These are phyloP conservation scores for Aspergillus wentii DNA, from an alignment of 495 filamentous ascomycete species.

Conservation along the genomic window DNA sequence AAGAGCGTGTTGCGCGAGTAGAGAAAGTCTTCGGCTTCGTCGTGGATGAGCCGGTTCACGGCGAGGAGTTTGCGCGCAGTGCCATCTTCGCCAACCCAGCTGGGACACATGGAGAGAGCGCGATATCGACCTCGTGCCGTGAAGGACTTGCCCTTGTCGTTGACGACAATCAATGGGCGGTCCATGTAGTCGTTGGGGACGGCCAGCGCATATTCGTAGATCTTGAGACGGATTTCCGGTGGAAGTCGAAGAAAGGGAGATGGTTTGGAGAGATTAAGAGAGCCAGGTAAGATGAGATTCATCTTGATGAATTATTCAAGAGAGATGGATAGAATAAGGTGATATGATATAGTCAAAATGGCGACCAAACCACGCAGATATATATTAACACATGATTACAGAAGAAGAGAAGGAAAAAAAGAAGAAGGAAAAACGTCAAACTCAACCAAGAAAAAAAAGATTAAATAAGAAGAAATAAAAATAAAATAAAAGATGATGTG, in stretches of 20 bases:
- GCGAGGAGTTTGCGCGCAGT: conserved; percentile 24
- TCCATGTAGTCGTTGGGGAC: conserved; percentile 32
- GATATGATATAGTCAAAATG: too few species aligned
- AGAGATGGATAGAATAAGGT: too few species aligned
- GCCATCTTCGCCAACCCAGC: conserved; percentile 30
- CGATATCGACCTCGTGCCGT: conserved; percentile 26
- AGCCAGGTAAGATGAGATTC: too few species aligned
- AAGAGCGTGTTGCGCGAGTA: conserved; percentile 38
- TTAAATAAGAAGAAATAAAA: too few species aligned
- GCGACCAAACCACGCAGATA: too few species aligned
- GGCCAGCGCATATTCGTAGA: conserved; percentile 36
- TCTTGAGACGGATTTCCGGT: conserved; percentile 33
- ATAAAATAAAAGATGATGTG: too few species aligned
- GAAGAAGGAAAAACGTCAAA: neutral
- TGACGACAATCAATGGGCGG: conserved; percentile 30
- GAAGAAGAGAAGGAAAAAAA: neutral
- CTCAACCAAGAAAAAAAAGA: neutral
- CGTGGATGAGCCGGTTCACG: conserved; percentile 37
- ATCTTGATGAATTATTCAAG: too few species aligned
- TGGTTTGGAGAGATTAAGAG: too few species aligned
- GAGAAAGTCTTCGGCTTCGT: conserved; percentile 35
- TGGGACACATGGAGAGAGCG: conserved; percentile 32
- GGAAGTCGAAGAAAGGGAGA: conserved; percentile 27
- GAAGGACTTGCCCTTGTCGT: conserved; percentile 29
- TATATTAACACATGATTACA: too few species aligned